phyloP scores from a whole-genome alignment of 768 basidiomycete genomes.

The Panaeolus papilionaceus region DNA sequence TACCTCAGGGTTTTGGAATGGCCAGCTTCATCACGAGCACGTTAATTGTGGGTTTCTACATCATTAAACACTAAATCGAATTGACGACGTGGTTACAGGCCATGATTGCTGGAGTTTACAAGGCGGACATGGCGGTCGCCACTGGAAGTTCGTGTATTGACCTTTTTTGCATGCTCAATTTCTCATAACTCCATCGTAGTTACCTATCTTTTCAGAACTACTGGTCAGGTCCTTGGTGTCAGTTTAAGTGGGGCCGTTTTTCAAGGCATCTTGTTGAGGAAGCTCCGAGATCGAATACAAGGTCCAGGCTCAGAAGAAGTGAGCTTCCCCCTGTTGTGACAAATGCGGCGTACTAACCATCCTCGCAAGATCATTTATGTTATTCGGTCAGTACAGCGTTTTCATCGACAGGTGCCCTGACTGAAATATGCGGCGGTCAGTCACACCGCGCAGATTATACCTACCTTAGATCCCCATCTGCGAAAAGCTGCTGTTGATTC shows the following conservation, averaged over 20 bases:
- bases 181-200: conserved; percentile 50
- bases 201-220: conserved; percentile 92
- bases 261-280: conserved; percentile 76
- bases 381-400: conserved; percentile 45
- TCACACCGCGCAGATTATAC: conserved; percentile 77
- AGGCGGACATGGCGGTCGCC: conserved; percentile 86
- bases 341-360: neutral
- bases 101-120: conserved; percentile 82
- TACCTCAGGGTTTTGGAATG: conserved; percentile 86
- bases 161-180: conserved; percentile 24
- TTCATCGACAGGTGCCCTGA: conserved; percentile 17
- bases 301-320: conserved; percentile 80
- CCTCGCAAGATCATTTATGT: conserved; percentile 66
- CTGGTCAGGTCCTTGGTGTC: conserved; percentile 95
- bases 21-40: conserved; percentile 87
- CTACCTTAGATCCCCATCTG: conserved; percentile 58
- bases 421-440: conserved; percentile 38
- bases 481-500: conserved; percentile 72
- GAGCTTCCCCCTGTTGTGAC: conserved; percentile 35
- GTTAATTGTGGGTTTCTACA: conserved; percentile 64
- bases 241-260: conserved; percentile 85
- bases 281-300: conserved; percentile 75
- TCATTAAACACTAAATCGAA: conserved; percentile 19
- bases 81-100: conserved; percentile 55
- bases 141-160: conserved; percentile 76